Conservation (phyloP, 2,329 filamentous ascomycete genomes). For the Aspergillus persii region DNA sequence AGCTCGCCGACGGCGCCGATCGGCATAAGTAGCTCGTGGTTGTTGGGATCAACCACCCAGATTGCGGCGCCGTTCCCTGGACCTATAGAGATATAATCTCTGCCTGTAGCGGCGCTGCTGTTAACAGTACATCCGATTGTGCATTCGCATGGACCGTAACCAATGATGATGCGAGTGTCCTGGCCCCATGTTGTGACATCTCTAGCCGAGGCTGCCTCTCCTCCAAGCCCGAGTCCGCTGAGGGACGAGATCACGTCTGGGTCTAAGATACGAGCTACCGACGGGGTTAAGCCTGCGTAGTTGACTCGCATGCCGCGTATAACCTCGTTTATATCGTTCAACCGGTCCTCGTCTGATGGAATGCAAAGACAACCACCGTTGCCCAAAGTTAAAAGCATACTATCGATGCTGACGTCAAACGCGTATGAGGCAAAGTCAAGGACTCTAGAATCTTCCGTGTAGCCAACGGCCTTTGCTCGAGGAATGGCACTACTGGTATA, state of each 20-base stretch:
- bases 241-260: conserved; percentile 43
- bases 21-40: conserved; percentile 37
- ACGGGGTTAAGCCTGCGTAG: conserved; percentile 59
- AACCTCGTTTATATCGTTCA: conserved; percentile 49
- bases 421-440: conserved; percentile 59
- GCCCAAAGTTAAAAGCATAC: conserved; percentile 55
- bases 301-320: conserved; percentile 53
- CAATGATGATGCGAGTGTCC: conserved; percentile 46
- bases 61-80: conserved; percentile 34
- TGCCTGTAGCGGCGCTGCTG: conserved; percentile 31
- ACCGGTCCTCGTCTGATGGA: conserved; percentile 50
- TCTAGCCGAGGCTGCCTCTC: conserved; percentile 44
- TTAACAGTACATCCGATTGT: conserved; percentile 43
- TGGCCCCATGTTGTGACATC: conserved; percentile 44
- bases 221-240: conserved; percentile 42
- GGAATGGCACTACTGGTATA: conserved; percentile 57
- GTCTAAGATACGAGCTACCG: conserved; percentile 52
- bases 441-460: conserved; percentile 54
- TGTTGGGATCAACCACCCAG: conserved; percentile 42
- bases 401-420: conserved; percentile 54
- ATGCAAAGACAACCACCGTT: conserved; percentile 61
- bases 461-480: conserved; percentile 53
- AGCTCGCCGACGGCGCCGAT: conserved; percentile 50
- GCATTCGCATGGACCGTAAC: conserved; percentile 45
- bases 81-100: conserved; percentile 41